Evolutionary conservation across 164 flowering plant species (phyloP).

Genomic region (Liriodendron chinense): DNA sequence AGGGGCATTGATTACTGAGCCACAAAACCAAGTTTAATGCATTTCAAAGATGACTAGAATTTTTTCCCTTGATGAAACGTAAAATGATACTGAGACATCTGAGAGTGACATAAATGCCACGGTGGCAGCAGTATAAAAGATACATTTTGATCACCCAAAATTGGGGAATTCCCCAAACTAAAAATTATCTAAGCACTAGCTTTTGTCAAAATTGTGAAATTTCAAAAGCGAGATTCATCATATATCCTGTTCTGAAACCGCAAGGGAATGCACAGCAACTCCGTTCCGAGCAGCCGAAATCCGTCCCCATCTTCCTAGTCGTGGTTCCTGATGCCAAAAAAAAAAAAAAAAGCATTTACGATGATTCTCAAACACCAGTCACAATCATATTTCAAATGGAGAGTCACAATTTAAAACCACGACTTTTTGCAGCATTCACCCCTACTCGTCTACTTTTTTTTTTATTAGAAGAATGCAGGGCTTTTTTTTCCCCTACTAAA

Average conservation of each 20-base stretch:
- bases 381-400: no score
- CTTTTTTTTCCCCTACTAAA: no score
- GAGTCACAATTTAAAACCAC: no score
- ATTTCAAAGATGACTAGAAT: no score
- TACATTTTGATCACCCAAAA: background rate
- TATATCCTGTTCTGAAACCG: conserved; percentile 30
- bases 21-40: no score
- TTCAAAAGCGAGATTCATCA: background rate
- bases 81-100: no score
- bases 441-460: no score
- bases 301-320: conserved; percentile 90
- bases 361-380: background rate
- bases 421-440: no score
- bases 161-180: background rate
- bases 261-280: conserved; percentile 57
- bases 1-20: no score
- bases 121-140: background rate
- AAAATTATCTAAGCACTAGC: background rate
- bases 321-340: conserved; percentile 67
- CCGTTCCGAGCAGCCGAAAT: conserved; percentile 61
- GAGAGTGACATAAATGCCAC: background rate
- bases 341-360: background rate
- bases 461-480: no score
- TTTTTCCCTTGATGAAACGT: no score
- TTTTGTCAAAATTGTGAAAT: conserved; percentile 4